Evolutionary conservation across 2,329 filamentous ascomycete species (phyloP).

Genomic region (Ascochyta viciae-villosae): DNA sequence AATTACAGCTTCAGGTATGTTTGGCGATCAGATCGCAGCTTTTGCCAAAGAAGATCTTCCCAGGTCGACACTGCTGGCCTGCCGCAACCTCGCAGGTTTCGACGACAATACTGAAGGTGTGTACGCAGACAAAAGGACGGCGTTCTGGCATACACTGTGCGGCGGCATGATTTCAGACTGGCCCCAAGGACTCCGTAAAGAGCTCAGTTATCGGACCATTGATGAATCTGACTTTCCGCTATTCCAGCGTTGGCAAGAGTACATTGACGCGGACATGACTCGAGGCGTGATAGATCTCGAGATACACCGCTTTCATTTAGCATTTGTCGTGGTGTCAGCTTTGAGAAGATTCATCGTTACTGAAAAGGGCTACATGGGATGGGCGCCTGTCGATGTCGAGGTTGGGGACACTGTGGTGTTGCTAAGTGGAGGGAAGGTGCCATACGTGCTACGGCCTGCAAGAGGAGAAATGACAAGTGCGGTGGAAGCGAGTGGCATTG

Average conservation of each 20-base stretch:
- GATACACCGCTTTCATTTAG: background rate
- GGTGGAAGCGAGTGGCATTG: background rate
- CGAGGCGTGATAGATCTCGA: background rate
- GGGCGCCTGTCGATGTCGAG: background rate
- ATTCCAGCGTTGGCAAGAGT: too few species aligned
- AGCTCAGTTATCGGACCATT: too few species aligned
- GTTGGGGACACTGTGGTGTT: background rate
- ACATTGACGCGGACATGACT: too few species aligned
- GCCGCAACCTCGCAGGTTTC: background rate
- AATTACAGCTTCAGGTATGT: background rate
- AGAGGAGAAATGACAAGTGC: background rate
- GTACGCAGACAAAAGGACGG: background rate
- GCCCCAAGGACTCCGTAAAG: too few species aligned
- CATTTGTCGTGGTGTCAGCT: background rate
- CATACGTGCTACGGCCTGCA: background rate
- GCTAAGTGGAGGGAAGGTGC: background rate
- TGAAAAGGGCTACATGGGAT: background rate
- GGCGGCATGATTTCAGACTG: background rate
- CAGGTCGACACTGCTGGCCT: background rate
- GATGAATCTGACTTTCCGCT: too few species aligned
- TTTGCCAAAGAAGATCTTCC: background rate
- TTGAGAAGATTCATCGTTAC: background rate
- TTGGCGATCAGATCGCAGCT: too few species aligned
- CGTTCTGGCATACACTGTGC: background rate
- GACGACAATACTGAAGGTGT: background rate